A percentile compares a stretch with the other conserved stretches of the same genome.
phyloP scores from a whole-genome alignment of 2,329 filamentous ascomycete genomes.

The Colletotrichum karsti region DNA sequence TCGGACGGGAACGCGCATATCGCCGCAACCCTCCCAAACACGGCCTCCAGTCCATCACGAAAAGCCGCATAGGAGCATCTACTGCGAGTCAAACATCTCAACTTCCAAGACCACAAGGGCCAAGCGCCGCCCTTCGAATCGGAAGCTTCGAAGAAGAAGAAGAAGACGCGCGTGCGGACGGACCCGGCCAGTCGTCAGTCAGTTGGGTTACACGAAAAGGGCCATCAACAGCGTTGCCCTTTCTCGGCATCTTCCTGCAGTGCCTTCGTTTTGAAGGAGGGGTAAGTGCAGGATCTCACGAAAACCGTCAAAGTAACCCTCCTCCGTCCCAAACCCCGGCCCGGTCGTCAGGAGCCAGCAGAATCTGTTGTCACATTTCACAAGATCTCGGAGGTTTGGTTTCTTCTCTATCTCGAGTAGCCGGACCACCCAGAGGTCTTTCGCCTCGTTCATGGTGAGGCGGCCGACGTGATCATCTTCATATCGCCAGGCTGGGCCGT shows the following conservation, averaged over 20 bases:
- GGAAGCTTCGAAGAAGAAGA: not conserved
- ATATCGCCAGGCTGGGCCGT: not conserved
- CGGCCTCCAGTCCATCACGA: not conserved
- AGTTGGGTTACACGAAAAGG: not conserved
- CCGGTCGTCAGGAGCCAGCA: conserved; percentile 1
- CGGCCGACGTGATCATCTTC: not conserved
- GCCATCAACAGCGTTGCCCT: not conserved
- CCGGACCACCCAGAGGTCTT: not conserved
- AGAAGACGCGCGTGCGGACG: no score
- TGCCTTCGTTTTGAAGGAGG: not conserved
- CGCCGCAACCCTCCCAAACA: not conserved
- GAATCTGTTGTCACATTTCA: conserved; percentile 13
- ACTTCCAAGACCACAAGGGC: not conserved
- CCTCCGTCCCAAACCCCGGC: no score
- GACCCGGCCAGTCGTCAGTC: not conserved
- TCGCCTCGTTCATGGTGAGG: not conserved
- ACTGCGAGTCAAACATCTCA: not conserved
- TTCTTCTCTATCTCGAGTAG: not conserved
- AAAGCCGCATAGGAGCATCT: not conserved
- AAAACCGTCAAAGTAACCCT: conserved; percentile 2
- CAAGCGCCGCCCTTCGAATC: not conserved
- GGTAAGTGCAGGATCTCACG: conserved; percentile 26
- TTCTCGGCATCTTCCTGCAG: not conserved
- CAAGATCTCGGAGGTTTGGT: conserved; percentile 1
- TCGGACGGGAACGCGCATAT: not conserved